phyloP scores from a whole-genome alignment of 371 early-diverging fungal species.

The Lichtheimia ramosa region DNA sequence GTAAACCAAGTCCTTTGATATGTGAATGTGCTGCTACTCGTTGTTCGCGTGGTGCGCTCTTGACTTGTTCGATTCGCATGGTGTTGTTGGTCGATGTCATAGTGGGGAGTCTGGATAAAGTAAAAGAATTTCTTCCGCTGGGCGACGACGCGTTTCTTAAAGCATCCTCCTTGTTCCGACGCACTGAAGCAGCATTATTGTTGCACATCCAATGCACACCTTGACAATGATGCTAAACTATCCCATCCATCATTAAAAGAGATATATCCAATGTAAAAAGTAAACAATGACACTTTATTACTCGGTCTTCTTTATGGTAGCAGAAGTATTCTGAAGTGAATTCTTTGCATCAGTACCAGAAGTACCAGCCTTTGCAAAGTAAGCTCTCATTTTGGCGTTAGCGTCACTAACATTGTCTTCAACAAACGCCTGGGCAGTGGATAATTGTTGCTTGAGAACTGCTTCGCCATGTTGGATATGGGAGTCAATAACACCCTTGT shows the following conservation, averaged over 20 bases:
- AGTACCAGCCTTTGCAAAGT: slow-evolving; percentile 14
- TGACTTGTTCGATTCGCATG: slow-evolving; percentile 87
- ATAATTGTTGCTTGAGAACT: slow-evolving; percentile 12
- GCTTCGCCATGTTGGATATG: slow-evolving; percentile 40
- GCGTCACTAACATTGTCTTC: slow-evolving; percentile 7
- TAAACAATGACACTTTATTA: not conserved
- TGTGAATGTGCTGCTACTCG: slow-evolving; percentile 97
- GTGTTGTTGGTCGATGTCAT: slow-evolving; percentile 21
- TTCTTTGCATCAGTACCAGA: slow-evolving; percentile 20
- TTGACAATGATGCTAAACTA: too few relatives aligned
- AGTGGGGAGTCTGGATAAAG: too few relatives aligned
- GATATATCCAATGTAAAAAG: too few relatives aligned
- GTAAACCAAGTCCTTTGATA: slow-evolving; percentile 84
- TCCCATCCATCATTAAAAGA: too few relatives aligned
- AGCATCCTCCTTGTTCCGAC: too few relatives aligned
- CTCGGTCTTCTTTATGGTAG: slow-evolving; percentile 6
- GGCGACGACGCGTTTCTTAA: too few relatives aligned
- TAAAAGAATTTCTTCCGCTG: too few relatives aligned
- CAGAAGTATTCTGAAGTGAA: slow-evolving; percentile 9
- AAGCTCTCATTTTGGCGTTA: slow-evolving; percentile 8
- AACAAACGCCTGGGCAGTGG: slow-evolving; percentile 7
- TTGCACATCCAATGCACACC: too few relatives aligned
- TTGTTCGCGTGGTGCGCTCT: slow-evolving; percentile 81
- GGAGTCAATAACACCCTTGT: slow-evolving; percentile 44
- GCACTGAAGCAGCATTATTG: too few relatives aligned